Base-by-base conservation (phyloP, 2,329 filamentous ascomycete genomes). In the Elsinoe fawcettii region DNA sequence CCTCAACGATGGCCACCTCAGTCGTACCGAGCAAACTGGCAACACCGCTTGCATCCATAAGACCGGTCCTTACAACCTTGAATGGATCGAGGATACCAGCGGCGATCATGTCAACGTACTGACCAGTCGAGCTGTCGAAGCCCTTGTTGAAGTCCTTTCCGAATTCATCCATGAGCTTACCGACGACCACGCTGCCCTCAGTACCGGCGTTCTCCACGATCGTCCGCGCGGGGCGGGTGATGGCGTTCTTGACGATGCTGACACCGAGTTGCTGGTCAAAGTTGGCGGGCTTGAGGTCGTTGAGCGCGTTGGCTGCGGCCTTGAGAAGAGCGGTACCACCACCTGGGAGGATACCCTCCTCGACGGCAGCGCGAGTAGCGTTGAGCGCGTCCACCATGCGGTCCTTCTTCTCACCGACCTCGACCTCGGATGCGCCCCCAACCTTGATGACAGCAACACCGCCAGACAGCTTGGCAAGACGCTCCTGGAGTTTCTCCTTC, bases 401-500 rank as follows among this genome's bases (percentile, higher is more conserved):
- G 75, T 99, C 93, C 85, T 99, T 99, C 90, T 99, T 99, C 85
- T 99, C 93, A 66, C 91, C 87, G 58, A 99, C 93, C 82, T 99
- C 93, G 64, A 99, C 92, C 78, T 99, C 93, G 63, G 92, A 97
- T 63, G 91, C 83, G 74, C 93, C 93, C 68, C 93, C 93, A 63
- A 99, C 93, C 84, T 95, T 96, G 83, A 99, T 97, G 76, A 99
- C 93, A 67, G 93, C 93, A 67, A 99, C 93, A 82, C 93, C 93
- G 63, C 93, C 93, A 65, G 93, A 97, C 65, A 99, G 88, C 86
- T 99, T 99, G 67, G 93, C 93, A 61, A 99, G 88, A 78, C 93
- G 93, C 82, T 99, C 93, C 80, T 97, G 93, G 64, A 99, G 89
- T 85, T 99, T 99, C 87, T 99, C 93, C 84, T 96, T 97, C 84